Conservation (phyloP, 176 grass and related monocot genomes). For the Pharus latifolius region DNA sequence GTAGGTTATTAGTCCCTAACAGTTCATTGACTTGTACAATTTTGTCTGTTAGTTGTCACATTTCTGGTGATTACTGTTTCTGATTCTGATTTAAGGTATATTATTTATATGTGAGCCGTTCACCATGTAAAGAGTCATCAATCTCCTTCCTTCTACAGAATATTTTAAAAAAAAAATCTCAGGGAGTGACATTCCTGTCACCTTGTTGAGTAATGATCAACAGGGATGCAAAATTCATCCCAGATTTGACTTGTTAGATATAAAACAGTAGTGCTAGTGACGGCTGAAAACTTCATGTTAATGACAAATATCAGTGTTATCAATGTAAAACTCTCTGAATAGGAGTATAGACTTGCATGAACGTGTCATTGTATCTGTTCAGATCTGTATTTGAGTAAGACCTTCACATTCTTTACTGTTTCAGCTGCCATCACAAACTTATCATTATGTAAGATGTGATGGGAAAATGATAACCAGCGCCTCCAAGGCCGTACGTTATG, state of each 20-base stretch:
- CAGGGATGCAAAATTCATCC: background rate
- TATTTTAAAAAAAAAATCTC: background rate
- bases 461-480: slow-evolving; percentile 11
- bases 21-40: background rate
- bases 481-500: background rate
- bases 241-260: background rate
- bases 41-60: background rate
- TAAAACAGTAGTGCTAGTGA: background rate
- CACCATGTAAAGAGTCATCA: background rate
- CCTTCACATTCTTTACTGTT: background rate
- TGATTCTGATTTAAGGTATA: background rate
- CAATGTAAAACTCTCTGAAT: background rate
- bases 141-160: background rate
- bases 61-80: background rate
- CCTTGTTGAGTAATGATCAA: background rate
- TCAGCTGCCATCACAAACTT: slow-evolving; percentile 12
- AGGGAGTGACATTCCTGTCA: background rate
- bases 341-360: background rate
- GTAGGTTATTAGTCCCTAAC: background rate
- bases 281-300: background rate
- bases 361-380: background rate
- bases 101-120: background rate
- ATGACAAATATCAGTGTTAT: background rate
- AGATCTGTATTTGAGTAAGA: background rate
- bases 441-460: slow-evolving; percentile 22